Evolutionary conservation across 106 monocot species (phyloP).

Genomic region (Ottelia alismoides): DNA sequence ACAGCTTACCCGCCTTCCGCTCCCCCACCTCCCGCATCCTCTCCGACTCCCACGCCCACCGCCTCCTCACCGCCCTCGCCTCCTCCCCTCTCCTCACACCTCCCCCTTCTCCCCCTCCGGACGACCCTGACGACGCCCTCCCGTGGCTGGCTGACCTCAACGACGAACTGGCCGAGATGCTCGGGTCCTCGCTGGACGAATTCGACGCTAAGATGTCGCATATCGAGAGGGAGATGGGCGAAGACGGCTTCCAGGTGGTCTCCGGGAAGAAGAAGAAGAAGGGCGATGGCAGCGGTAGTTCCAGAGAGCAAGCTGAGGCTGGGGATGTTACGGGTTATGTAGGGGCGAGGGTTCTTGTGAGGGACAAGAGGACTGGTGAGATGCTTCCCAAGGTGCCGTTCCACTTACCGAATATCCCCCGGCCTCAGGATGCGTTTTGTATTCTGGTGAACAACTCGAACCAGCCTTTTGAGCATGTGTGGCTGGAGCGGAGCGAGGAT

Average conservation of each 20-base stretch:
- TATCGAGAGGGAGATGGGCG: conserved; percentile 33
- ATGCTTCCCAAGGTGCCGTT: conserved; percentile 51
- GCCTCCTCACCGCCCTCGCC: conserved; percentile 18
- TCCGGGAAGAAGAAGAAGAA: conserved; percentile 64
- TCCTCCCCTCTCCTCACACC: neutral
- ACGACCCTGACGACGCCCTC: conserved; percentile 45
- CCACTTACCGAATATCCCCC: conserved; percentile 51
- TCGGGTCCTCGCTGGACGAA: conserved; percentile 62
- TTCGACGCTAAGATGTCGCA: conserved; percentile 32
- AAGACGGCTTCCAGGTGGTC: conserved; percentile 75
- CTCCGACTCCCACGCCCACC: conserved; percentile 13
- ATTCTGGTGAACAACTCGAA: conserved; percentile 83
- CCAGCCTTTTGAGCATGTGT: conserved; percentile 79
- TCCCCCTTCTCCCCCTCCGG: conserved; percentile 15
- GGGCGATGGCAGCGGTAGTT: too few relatives aligned
- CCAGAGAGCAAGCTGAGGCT: conserved; percentile 5
- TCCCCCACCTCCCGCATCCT: conserved; percentile 20
- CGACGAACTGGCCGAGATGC: conserved; percentile 53
- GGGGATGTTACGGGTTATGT: neutral
- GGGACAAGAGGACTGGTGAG: conserved; percentile 35
- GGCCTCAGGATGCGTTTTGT: conserved; percentile 62
- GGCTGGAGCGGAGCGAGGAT: conserved; percentile 82
- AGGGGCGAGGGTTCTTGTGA: conserved; percentile 49
- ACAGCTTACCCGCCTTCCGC: conserved; percentile 55
- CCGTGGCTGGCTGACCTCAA: conserved; percentile 62